Base-by-base conservation (phyloP, 2,329 filamentous ascomycete genomes). In the Cladophialophora yegresii region DNA sequence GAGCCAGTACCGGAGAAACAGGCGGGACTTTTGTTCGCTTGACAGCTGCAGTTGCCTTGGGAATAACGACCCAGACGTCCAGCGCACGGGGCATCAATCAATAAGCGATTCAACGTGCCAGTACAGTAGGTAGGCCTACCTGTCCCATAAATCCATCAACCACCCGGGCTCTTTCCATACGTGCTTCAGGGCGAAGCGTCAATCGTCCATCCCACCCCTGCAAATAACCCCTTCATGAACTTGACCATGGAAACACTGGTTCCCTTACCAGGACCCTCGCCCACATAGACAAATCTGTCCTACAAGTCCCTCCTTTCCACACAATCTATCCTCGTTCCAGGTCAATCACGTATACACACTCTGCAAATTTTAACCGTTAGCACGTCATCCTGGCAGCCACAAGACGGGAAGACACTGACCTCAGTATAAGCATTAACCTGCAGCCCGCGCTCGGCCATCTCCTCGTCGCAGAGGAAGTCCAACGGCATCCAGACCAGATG, bases 401-500 rank as follows among this genome's bases (percentile, higher is more conserved):
- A 45, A 23, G 3, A 16, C 36, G 54, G 4, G 36, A 90, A 90
- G 75, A 91, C n/a, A 95, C 66, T 96, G 86, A 83, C 90, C 81
- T 97, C 92, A 0, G 93, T 98, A 73, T 87, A 89, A 53, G 85
- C 79, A 75, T 98, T 98, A 47, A 98, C 87, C 77, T 92, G 88
- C 76, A 98, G 73, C 0, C 93, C 93, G 72, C 85, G 86, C 79
- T 97, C 93, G 0, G 93, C 93, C 92, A 98, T 96, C 71, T 91
- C 84, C 0, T 88, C 92, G 68, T 96, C 87, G 72, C 85, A 83
- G 73, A 98, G 77, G 75, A 96, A 98, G 53, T 92, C 86, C 72
- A 98, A 76, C n/a, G 92, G 92, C 88, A 96, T 93, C 91, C 91
- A 96, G 6, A 98, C 93, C 47, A 98, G 77, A 79, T 98, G 93